Evolutionary conservation across 2,329 filamentous ascomycete genomes (phyloP).

Genomic region (Colletotrichum zoysiae): DNA sequence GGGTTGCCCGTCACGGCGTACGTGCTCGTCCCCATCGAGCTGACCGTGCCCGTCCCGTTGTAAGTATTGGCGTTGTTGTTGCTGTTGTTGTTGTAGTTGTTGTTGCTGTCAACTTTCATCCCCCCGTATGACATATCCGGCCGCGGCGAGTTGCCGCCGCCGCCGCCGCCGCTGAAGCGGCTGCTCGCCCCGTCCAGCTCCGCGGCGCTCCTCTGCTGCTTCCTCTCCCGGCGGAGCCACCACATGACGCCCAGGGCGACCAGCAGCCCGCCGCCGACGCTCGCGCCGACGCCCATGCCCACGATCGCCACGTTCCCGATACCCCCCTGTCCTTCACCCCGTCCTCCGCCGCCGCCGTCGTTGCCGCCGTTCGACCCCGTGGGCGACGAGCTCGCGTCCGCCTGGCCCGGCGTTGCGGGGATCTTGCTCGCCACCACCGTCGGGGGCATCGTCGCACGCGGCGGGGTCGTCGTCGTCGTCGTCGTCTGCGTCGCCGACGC

Average conservation of each 20-base stretch:
- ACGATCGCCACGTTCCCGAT: slow-evolving; percentile 22
- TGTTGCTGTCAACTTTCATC: too few species aligned
- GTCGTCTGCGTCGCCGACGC: background rate
- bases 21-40: background rate
- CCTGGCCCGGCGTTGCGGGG: slow-evolving; percentile 17
- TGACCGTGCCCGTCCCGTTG: slow-evolving; percentile 16
- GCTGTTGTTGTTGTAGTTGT: too few species aligned
- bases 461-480: slow-evolving; percentile 30
- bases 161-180: background rate
- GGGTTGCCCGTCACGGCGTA: slow-evolving; percentile 1
- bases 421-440: slow-evolving; percentile 5
- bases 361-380: slow-evolving; percentile 4
- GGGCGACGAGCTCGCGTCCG: background rate
- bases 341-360: background rate
- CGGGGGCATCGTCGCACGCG: background rate
- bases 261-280: slow-evolving; percentile 30
- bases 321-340: slow-evolving; percentile 1
- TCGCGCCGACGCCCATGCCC: slow-evolving; percentile 32
- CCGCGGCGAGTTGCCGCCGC: too few species aligned
- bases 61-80: background rate
- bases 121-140: too few species aligned
- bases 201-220: slow-evolving; percentile 2
- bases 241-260: slow-evolving; percentile 35
- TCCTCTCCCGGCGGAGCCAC: slow-evolving; percentile 32
- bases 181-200: slow-evolving; percentile 25